phyloP scores from a whole-genome alignment of 129 eudicot species.

The Escallonia herrerae region DNA sequence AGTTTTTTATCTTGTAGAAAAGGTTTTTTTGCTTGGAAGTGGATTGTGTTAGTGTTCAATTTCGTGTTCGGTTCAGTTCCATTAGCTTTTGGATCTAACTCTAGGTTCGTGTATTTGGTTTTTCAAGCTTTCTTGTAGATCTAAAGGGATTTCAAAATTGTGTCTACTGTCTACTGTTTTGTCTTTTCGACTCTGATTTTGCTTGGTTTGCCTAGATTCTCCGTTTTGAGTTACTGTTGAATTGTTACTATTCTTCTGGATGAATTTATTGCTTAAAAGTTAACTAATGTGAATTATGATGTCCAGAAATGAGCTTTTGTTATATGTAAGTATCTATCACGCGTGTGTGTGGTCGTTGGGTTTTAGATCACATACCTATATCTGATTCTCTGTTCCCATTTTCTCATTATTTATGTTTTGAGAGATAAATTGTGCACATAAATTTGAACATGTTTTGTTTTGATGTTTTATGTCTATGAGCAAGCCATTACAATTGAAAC shows the following conservation, averaged over 20 bases:
- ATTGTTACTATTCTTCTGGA: neutral
- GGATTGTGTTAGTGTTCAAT: constrained; percentile 8
- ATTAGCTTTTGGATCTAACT: constrained; percentile 8
- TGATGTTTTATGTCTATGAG: neutral
- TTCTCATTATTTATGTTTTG: neutral
- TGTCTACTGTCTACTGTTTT: neutral
- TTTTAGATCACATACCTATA: neutral
- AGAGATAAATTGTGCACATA: neutral
- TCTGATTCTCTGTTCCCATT: too few species aligned
- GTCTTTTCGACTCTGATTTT: neutral
- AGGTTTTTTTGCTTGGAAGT: constrained; percentile 12
- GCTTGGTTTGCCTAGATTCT: neutral
- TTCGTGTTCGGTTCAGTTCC: constrained; percentile 8
- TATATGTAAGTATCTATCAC: neutral
- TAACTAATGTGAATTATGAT: neutral
- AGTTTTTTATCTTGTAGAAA: neutral
- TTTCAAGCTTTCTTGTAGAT: neutral
- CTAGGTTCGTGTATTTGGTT: constrained; percentile 3
- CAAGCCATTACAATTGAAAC: neutral
- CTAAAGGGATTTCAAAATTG: neutral
- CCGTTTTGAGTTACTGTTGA: neutral
- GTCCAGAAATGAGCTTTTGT: neutral
- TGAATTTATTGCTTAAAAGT: neutral
- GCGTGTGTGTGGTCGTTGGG: neutral
- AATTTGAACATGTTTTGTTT: neutral